Base-by-base conservation (phyloP, 2,329 filamentous ascomycete genomes). In the Trichoderma guizhouense region DNA sequence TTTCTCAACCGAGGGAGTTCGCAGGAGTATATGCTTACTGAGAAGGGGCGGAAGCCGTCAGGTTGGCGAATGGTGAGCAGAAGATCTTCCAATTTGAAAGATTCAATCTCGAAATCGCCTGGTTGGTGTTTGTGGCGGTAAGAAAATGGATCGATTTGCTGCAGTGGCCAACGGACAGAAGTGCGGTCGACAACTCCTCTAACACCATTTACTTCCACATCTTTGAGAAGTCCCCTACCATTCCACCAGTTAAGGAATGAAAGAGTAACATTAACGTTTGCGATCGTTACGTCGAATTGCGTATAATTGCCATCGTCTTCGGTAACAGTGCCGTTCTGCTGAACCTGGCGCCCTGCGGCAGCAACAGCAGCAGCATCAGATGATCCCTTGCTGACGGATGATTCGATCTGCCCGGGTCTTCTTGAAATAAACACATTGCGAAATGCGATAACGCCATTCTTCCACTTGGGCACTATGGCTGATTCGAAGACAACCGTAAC, bases 231-330 rank as follows among this genome's bases (percentile, higher is more conserved):
- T 0, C 96, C 96, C 81, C 95, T 98, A 26, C 96, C 95, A 76
- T 97, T 98, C 89, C 97, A 97, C 96, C 96, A 99, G 79, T 98
- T 98, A n/a, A 94, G 87, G 76, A 99, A 98, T 0, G 96, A 99
- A 30, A 99, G 82, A 0, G 95, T 98, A 55, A 99, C 95, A 78
- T 99, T 97, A 73, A 99, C 93, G 0, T 93, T 97, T 74, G 96
- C 93, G 72, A 99, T 93, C 0, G 94, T 97, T 18, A 99, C 86
- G 78, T 99, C 96, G 76, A 98, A 99, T 76, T 99, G 96, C 0
- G 95, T 98, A 80, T 98, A 99, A 79, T 99, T 99, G 21, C 93
- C 94, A 79, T 98, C 95, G 78, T 98, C 95, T 47, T 81, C 79
- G 1, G 83, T 81, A 34, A 86, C 85, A 21, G 74, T 57, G n/a